These are phyloP conservation scores for Cryptococcus sp. DNA, from an alignment of 1,284 basidiomycete species.

Conservation along the genomic window DNA sequence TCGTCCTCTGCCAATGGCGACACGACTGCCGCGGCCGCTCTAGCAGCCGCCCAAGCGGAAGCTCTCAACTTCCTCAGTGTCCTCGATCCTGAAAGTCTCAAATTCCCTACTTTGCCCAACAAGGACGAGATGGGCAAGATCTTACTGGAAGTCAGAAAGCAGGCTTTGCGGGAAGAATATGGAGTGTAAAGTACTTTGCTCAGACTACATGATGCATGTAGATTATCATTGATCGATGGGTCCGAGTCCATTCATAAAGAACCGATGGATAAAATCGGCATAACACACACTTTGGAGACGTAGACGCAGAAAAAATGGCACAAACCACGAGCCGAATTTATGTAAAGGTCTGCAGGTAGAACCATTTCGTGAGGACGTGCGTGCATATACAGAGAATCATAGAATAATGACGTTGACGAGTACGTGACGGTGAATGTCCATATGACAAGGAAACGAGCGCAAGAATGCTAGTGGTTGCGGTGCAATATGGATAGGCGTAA, in stretches of 20 bases:
- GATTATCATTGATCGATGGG: background rate
- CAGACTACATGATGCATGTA: slow-evolving; percentile 10
- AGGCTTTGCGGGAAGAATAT: slow-evolving; percentile 80
- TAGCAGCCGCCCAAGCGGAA: slow-evolving; percentile 22
- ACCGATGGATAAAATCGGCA: background rate
- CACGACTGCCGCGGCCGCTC: slow-evolving; percentile 19
- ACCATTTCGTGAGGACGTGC: too few species aligned
- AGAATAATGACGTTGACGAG: too few species aligned
- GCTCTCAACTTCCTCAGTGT: slow-evolving; percentile 66
- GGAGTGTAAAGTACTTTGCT: slow-evolving; percentile 29
- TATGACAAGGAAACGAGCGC: too few species aligned
- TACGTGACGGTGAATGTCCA: too few species aligned
- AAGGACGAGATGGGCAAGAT: slow-evolving; percentile 76
- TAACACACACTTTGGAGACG: too few species aligned
- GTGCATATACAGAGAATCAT: too few species aligned
- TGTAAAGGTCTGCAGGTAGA: too few species aligned
- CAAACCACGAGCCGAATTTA: too few species aligned
- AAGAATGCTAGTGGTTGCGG: too few species aligned
- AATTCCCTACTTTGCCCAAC: slow-evolving; percentile 73
- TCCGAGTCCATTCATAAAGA: background rate
- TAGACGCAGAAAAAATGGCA: too few species aligned
- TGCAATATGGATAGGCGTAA: too few species aligned
- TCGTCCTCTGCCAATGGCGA: background rate
- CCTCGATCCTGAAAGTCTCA: slow-evolving; percentile 68
- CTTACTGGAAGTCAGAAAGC: slow-evolving; percentile 75